A percentile compares a stretch with the other conserved stretches of the same genome.
These are phyloP conservation scores for Malassezia equina DNA, from an alignment of 1,284 basidiomycete genomes.

Conservation along the genomic window DNA sequence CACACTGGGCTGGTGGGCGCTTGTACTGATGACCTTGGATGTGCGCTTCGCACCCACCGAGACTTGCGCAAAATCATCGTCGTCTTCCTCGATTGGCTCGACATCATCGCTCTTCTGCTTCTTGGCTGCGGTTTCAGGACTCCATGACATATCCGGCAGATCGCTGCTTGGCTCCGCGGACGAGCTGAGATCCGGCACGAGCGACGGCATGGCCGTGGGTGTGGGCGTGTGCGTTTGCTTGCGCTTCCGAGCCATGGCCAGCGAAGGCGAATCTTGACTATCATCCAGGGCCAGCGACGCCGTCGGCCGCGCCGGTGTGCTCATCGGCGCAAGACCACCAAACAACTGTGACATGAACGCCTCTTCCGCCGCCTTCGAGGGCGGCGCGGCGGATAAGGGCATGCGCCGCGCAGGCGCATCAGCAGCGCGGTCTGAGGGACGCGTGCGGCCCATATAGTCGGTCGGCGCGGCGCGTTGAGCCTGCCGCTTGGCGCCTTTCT, in stretches of 20 bases:
- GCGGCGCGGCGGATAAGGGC: constrained; percentile 19
- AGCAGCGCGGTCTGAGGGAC: not conserved
- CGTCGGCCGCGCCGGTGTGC: constrained; percentile 14
- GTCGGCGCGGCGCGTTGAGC: constrained; percentile 15
- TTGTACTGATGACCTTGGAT: constrained; percentile 18
- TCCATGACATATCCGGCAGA: constrained; percentile 8
- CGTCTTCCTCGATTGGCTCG: constrained; percentile 23
- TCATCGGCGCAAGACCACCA: constrained; percentile 29
- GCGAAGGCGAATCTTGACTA: constrained; percentile 15
- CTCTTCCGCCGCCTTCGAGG: constrained; percentile 38
- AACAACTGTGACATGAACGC: constrained; percentile 45
- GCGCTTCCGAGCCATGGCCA: constrained; percentile 20
- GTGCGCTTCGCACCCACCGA: constrained; percentile 24
- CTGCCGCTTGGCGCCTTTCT: constrained; percentile 27
- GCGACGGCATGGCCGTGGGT: constrained; percentile 3
- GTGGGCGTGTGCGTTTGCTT: constrained; percentile 13
- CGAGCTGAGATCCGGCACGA: constrained; percentile 8
- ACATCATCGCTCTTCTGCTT: constrained; percentile 19
- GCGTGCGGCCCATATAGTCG: constrained; percentile 13
- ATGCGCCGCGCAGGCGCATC: not conserved
- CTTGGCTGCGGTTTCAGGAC: constrained; percentile 18
- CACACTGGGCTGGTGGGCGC: constrained; percentile 14
- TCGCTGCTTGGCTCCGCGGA: constrained; percentile 21
- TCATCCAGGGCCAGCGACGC: constrained; percentile 13
- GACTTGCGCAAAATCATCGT: constrained; percentile 26